Evolutionary conservation across 345 rosid species (phyloP), one percentile per base, ranked within the genome.

Genomic region (Murraya koenigii): DNA sequence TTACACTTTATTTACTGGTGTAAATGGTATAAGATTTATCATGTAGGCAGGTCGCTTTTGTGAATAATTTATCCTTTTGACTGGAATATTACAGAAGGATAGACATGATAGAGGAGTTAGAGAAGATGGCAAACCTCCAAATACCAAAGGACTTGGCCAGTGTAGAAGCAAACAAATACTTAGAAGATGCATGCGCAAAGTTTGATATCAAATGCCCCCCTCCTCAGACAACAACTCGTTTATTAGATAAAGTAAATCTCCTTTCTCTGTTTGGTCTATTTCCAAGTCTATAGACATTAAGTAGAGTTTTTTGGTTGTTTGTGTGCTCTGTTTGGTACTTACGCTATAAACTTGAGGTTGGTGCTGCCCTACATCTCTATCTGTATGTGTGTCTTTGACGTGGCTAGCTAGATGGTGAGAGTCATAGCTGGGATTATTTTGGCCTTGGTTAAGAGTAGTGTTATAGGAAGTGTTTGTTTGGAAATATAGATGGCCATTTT

Each of bases 31-130:
- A 61, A 36, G 25, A 26, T 68, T 19, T 35, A 35, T 6, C 28
- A 14, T 33, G 8, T n/a, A 14, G 39, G 25, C 54, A 32, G 56
- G 10, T 75, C 13, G 54, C 54, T 71, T 41, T 26, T 52, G 19
- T 52, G 60, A 8, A 52, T 35, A 41, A 59, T 8, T 71, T 41
- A 39, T 71, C 35, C 41, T 14, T 14, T 4, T 79, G 65, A 35
- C 58, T 77, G 70, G 13, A 44, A 15, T 81, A 54, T 72, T 71
- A 82, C 87, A 84, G 98, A 87, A 88, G 94, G 82, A 88, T 97
- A 76, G 94, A 91, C 86, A 97, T 97, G 99, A 83, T 97, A 61
- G 94, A 81, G 80, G 99, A 82, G 81, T 86, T 97, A 63, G 98
- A 97, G 89, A 89, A 90, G 87, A 81, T 88, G 80, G 97, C 98